Base-by-base conservation (phyloP, 1,284 basidiomycete genomes). In the Sporisorium scitamineum region DNA sequence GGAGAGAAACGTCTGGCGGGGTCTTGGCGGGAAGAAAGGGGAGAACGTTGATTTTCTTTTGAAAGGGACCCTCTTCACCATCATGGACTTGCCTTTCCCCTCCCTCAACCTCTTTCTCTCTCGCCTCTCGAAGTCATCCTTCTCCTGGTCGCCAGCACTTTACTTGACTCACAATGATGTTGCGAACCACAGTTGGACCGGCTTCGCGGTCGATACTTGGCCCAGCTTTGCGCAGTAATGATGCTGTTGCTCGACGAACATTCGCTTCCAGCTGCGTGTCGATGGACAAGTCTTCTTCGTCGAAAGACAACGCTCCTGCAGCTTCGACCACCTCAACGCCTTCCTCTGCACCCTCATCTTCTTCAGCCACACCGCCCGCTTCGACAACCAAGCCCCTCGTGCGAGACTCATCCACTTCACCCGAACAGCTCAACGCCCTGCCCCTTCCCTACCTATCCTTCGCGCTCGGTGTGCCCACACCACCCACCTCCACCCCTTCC, bases 381-480 rank as follows among this genome's bases (percentile, higher is more conserved):
- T 3, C 41, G 10, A 53, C 58, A 2, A 39, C 61, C 5, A 71
- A 71, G 31, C 69, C 74, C 0, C 45, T 77, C 8, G 61, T 70
- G 0, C 58, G 65, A 0, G 70, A 77, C 47, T 54, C 59, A 1
- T 72, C 61, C 1, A 39, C 61, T 0, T 54, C 62, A 18, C 70
- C 79, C 0, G 75, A 73, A 22, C 39, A 67, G 31, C 61, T 79
- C 5, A 75, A 82, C 52, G 44, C 60, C 3, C 60, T 67, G 27
- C 82, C 86, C 0, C 80, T 93, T 18, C 88, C 89, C 22, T 88
- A 90, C 29, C 87, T 95, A 16, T 89, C 88, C 45, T 86, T 91
- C 31, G 94, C 95, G 0, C 87, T 95, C 18, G 94, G 94, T 18
- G 90, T 94, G 3, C 84, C 60, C 2, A 58, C 66, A 84, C 14